Base-by-base conservation (phyloP, 768 basidiomycete genomes). In the Trametes punicea region DNA sequence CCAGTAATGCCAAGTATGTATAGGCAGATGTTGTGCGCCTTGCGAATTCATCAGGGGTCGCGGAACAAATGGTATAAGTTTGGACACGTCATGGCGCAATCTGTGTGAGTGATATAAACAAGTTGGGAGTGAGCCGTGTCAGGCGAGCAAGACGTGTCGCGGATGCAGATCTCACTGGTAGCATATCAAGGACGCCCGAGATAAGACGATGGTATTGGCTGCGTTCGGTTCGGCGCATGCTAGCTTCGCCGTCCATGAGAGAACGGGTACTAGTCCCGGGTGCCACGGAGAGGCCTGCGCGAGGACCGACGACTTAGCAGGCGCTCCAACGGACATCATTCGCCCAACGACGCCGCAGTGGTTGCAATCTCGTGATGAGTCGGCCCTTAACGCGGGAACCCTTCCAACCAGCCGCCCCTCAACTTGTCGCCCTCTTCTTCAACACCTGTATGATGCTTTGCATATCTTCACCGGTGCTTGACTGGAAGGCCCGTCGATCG, bases 281-380 rank as follows among this genome's bases (percentile, higher is more conserved):
- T 7, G 54, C 54, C 54, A 48, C 54, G 54, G 27, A 55, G 47
- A 55, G 54, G 54, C 54, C 46, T 55, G 54, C 54, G 54, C 53
- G 39, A 36, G 55, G 55, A 51, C 15, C 55, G 31, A 45, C 44
- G 31, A 31, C 31, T 8, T 13, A 31, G 31, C 31, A 31, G 31
- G 31, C n/a, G n/a, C n/a, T n/a, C n/a, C n/a, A n/a, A 31, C 31
- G 31, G 8, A 31, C 31, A 10, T 27, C 27, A 29, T 15, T 10
- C 18, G 11, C 42, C 13, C 42, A 11, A n/a, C 23, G 16, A 10
- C 13, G 5, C 6, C 25, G 25, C 2, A n/a, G 21, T 18, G 15
- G 18, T 10, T 20, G n/a, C 13, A 5, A 8, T n/a, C 15, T 13
- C 36, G 36, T 4, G 11, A 18, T 6, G 9, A 30, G 50, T 51